A percentile compares a stretch with the other conserved stretches of the same genome.
phyloP scores from a whole-genome alignment of 2,329 filamentous ascomycete genomes.

The Aspergillus sp. region DNA sequence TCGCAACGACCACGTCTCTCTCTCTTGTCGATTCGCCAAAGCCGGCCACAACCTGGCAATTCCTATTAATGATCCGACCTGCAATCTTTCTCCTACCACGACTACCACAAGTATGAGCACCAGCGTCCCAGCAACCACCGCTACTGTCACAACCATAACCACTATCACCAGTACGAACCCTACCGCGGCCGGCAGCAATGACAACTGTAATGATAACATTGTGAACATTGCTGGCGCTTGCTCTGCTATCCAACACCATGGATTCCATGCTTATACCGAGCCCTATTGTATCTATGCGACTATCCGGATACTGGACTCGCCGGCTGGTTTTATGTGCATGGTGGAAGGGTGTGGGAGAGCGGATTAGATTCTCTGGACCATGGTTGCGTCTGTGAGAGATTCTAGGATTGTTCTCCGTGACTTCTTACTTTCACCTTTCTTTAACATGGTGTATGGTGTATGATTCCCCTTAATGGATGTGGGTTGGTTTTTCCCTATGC shows the following conservation, averaged over 20 bases:
- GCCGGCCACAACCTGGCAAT: neutral
- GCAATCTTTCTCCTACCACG: neutral
- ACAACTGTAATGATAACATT: neutral
- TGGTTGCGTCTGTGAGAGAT: neutral
- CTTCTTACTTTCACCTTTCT: neutral
- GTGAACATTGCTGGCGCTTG: neutral
- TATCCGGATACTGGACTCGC: constrained; percentile 3
- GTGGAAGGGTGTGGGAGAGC: constrained; percentile 11
- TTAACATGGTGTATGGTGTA: neutral
- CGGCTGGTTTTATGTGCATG: constrained; percentile 14
- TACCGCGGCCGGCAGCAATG: too few relatives aligned
- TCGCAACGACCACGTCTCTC: constrained; percentile 15
- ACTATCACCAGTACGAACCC: too few relatives aligned
- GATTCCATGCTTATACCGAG: constrained; percentile 11
- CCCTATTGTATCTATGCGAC: constrained; percentile 11
- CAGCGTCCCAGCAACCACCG: neutral
- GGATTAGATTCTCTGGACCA: constrained; percentile 1
- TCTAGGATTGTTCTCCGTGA: neutral
- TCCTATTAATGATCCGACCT: neutral
- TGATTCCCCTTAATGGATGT: neutral
- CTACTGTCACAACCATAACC: neutral
- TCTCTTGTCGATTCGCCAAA: constrained; percentile 13
- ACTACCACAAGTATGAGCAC: neutral
- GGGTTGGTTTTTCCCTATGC: too few relatives aligned
- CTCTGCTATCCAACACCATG: neutral